These are phyloP conservation scores for Penicillium diatomitis DNA, from an alignment of 495 filamentous ascomycete genomes.

Conservation along the genomic window DNA sequence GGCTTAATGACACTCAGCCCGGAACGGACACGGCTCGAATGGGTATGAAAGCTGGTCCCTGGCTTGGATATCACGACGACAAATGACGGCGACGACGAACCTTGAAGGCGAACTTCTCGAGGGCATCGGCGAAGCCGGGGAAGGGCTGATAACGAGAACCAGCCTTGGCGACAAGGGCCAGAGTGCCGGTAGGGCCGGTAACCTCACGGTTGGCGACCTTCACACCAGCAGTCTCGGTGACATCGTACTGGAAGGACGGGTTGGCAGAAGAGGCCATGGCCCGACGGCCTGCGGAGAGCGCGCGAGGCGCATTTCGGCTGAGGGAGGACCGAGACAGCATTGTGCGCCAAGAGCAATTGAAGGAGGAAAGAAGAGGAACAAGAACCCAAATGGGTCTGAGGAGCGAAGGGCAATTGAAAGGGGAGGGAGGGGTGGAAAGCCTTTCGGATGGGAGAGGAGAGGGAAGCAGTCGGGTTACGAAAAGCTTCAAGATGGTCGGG, in stretches of 20 bases:
- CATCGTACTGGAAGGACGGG: slow-evolving; percentile 77
- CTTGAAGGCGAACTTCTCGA: slow-evolving; percentile 95
- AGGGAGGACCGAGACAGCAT: slow-evolving; percentile 83
- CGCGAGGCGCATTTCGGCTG: slow-evolving; percentile 67
- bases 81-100: slow-evolving; percentile 39
- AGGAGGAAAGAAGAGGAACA: slow-evolving; percentile 16
- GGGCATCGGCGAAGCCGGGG: slow-evolving; percentile 80
- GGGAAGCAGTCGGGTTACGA: slow-evolving; percentile 32
- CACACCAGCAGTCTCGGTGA: slow-evolving; percentile 72
- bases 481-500: slow-evolving; percentile 43
- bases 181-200: slow-evolving; percentile 74
- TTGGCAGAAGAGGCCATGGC: slow-evolving; percentile 75
- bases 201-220: slow-evolving; percentile 87
- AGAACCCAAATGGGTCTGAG: slow-evolving; percentile 30
- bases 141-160: slow-evolving; percentile 84
- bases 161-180: slow-evolving; percentile 86
- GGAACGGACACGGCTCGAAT: slow-evolving; percentile 1
- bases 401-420: slow-evolving; percentile 31
- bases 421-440: slow-evolving; percentile 21
- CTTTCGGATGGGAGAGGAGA: slow-evolving; percentile 11
- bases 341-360: slow-evolving; percentile 37
- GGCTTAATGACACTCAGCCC: too few relatives aligned
- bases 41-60: slow-evolving; percentile 8
- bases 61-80: too few relatives aligned
- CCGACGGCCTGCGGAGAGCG: slow-evolving; percentile 53